Conservation (phyloP, 345 rosid genomes). For the Isatis tinctoria region DNA sequence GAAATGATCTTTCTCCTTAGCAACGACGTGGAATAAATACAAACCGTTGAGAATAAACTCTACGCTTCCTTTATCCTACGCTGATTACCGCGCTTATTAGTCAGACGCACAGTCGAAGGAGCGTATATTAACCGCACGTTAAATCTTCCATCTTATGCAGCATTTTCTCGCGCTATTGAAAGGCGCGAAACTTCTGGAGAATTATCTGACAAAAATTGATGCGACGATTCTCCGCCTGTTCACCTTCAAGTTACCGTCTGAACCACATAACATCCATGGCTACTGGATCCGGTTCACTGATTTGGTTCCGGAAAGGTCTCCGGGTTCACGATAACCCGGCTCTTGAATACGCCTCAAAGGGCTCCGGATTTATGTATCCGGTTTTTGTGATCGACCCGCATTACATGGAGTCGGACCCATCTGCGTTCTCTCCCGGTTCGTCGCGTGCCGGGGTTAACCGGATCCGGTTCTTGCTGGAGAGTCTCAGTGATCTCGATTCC, state of each 20-base stretch:
- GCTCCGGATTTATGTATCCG: slow-evolving; percentile 52
- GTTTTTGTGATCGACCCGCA: slow-evolving; percentile 85
- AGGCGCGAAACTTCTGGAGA: slow-evolving; percentile 19
- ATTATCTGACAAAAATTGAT: not conserved
- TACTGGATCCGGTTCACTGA: slow-evolving; percentile 49
- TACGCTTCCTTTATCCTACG: slow-evolving; percentile 8
- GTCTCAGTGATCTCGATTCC: slow-evolving; percentile 64
- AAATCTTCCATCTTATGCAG: not conserved
- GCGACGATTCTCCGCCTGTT: slow-evolving; percentile 12
- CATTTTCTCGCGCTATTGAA: not conserved
- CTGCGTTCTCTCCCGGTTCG: slow-evolving; percentile 70
- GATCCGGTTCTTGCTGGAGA: slow-evolving; percentile 76
- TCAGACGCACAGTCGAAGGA: not conserved
- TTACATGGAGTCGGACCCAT: slow-evolving; percentile 74
- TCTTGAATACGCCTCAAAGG: slow-evolving; percentile 55
- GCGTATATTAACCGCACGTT: slow-evolving; percentile 12
- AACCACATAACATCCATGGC: slow-evolving; percentile 38
- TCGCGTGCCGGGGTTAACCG: slow-evolving; percentile 66
- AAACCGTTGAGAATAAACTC: slow-evolving; percentile 7
- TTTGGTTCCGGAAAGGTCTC: slow-evolving; percentile 96
- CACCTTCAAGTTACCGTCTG: not conserved
- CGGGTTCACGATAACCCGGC: slow-evolving; percentile 96
- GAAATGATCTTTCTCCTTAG: not conserved
- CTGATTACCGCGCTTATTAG: slow-evolving; percentile 7
- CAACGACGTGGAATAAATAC: slow-evolving; percentile 20